Evolutionary conservation across 78 protist species (phyloP), one percentile per base, ranked within the genome.

Genomic region (Dictyostelium purpureum): DNA sequence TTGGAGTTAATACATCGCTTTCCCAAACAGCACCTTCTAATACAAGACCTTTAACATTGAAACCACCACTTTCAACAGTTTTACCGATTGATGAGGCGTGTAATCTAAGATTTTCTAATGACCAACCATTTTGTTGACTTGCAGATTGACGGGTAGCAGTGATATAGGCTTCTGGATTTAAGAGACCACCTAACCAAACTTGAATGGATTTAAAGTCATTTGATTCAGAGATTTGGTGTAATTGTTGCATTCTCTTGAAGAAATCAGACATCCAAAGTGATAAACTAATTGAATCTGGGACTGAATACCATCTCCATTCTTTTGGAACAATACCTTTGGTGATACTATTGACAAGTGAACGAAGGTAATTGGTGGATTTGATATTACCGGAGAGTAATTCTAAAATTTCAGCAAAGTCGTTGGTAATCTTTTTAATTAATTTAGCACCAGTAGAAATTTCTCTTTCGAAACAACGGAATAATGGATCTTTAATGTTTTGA

Each of bases 121-220:
- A 91, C 96, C 96, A 94, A 31, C 70, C 75, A 59, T 95, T 49
- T 21, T 77, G 54, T 65, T 94, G 98, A 11, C 98, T 98, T 11
- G 96, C 97, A 1, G 96, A 77, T 92, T 98, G 99, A 18, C 98
- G 85, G 14, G 98, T 94, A 12, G 99, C 99, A 21, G 99, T 98
- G 61, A 98, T 66, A 89, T 77, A 96, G 19, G 99, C 99, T 73
- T 95, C 98, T 54, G 99, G 99, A 37, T 42, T 31, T 66, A 96
- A 87, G 14, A 98, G 87, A 52, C 97, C 97, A 31, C 99, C 99
- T 26, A 98, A 89, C 97, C 97, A 95, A 16, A 98, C 65, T 66
- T 69, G 79, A 31, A 56, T 21, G 2, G 57, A 54, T 7, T 18
- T 40, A 35, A 70, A 83, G 31, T 78, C 87, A n/a, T 35, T 40